A percentile compares a stretch with the other conserved stretches of the same genome.
phyloP scores from a whole-genome alignment of 2,329 filamentous ascomycete genomes.

The Claviceps purpurea region DNA sequence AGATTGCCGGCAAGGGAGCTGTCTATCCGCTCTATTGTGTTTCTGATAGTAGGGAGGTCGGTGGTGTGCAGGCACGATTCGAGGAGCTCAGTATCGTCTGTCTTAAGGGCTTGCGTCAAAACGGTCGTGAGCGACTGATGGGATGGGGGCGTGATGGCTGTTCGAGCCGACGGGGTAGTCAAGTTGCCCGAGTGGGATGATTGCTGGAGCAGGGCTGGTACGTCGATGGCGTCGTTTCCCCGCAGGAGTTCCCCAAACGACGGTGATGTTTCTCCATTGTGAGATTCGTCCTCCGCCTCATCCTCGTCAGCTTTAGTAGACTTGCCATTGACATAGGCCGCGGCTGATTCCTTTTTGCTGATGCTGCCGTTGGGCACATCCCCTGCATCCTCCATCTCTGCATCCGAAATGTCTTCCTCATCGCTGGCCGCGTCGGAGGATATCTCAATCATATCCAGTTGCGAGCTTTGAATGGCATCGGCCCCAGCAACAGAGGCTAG shows the following conservation, averaged over 20 bases:
- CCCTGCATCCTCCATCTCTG: slow-evolving; percentile 19
- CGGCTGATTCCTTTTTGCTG: slow-evolving; percentile 4
- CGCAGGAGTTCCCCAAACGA: slow-evolving; percentile 82
- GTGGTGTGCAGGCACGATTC: slow-evolving; percentile 81
- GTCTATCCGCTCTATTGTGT: slow-evolving; percentile 82
- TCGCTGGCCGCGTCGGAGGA: slow-evolving; percentile 41
- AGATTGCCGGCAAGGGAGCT: slow-evolving; percentile 68
- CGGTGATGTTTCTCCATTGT: slow-evolving; percentile 40
- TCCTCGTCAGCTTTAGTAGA: slow-evolving; percentile 12
- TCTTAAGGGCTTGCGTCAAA: slow-evolving; percentile 84
- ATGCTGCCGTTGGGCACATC: slow-evolving; percentile 8
- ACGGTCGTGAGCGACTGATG: slow-evolving; percentile 80
- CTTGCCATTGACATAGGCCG: slow-evolving; percentile 14
- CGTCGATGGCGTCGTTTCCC: slow-evolving; percentile 62
- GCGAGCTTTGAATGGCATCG: slow-evolving; percentile 24
- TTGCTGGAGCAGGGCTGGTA: slow-evolving; percentile 46
- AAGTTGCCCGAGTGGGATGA: slow-evolving; percentile 16
- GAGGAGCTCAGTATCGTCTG: slow-evolving; percentile 78
- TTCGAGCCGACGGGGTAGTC: slow-evolving; percentile 28
- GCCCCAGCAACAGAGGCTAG: slow-evolving; percentile 37
- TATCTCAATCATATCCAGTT: slow-evolving; percentile 38
- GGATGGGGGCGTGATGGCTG: slow-evolving; percentile 46
- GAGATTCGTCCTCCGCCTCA: slow-evolving; percentile 23
- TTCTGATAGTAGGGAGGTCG: slow-evolving; percentile 64
- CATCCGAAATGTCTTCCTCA: slow-evolving; percentile 25